These are phyloP conservation scores for Mycena haematopus DNA, from an alignment of 768 basidiomycete species.

Conservation along the genomic window DNA sequence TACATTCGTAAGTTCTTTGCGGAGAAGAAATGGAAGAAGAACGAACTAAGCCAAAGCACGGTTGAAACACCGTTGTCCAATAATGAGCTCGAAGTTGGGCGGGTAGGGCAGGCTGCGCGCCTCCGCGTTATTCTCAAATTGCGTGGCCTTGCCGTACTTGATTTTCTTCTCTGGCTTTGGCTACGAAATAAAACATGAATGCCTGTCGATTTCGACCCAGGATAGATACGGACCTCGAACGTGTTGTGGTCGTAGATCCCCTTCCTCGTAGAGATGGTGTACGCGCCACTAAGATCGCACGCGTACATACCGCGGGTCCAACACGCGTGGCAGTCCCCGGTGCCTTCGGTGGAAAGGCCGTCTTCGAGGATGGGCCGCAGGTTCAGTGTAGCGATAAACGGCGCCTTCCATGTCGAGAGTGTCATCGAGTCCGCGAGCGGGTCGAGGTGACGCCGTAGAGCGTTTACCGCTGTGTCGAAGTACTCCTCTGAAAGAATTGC, in stretches of 20 bases:
- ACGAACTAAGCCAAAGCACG: constrained; percentile 26
- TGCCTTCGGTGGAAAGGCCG: constrained; percentile 14
- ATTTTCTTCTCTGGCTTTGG: constrained; percentile 21
- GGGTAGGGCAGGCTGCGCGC: constrained; percentile 30
- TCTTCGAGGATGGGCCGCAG: constrained; percentile 25
- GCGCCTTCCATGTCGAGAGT: constrained; percentile 28
- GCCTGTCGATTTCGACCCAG: not conserved
- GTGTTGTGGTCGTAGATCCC: constrained; percentile 27
- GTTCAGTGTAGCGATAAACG: constrained; percentile 26
- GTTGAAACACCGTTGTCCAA: constrained; percentile 25
- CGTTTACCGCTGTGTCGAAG: constrained; percentile 22
- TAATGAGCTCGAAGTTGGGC: constrained; percentile 20
- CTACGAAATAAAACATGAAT: not conserved
- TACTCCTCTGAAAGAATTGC: constrained; percentile 18
- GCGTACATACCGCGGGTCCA: constrained; percentile 29
- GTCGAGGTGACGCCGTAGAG: constrained; percentile 20
- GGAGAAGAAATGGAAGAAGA: not conserved
- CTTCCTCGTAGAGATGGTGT: constrained; percentile 23
- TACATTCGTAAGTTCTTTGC: not conserved
- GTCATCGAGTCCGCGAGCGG: constrained; percentile 28
- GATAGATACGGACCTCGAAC: constrained; percentile 13
- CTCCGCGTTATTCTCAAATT: constrained; percentile 28
- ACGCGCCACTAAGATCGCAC: constrained; percentile 21
- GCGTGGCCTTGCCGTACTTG: constrained; percentile 24
- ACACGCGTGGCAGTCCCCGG: constrained; percentile 26